Evolutionary conservation across 2,329 filamentous ascomycete genomes (phyloP).

Genomic region (Tolypocladium album): DNA sequence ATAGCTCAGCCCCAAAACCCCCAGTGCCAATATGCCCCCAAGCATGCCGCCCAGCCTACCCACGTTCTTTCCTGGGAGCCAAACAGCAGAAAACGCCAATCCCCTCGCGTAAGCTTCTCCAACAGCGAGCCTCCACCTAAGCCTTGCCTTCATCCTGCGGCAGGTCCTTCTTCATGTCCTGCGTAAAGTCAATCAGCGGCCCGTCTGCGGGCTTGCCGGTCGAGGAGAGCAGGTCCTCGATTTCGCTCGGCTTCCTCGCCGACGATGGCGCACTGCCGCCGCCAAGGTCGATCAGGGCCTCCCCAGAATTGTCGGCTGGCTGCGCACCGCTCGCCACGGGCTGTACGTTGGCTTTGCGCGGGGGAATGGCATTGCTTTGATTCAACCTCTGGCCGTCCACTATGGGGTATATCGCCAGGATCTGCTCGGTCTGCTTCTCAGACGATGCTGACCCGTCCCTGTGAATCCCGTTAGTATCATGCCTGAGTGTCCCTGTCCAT

Average conservation of each 20-base stretch:
- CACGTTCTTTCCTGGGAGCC: neutral
- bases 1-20: neutral
- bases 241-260: slow-evolving; percentile 20
- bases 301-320: slow-evolving; percentile 8
- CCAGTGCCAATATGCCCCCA: neutral
- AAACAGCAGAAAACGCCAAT: slow-evolving; percentile 2
- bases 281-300: slow-evolving; percentile 48
- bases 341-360: slow-evolving; percentile 13
- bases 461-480: slow-evolving; percentile 5
- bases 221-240: slow-evolving; percentile 30
- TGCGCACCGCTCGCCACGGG: slow-evolving; percentile 1
- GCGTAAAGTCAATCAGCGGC: slow-evolving; percentile 44
- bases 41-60: neutral
- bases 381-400: slow-evolving; percentile 60
- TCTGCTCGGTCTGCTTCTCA: slow-evolving; percentile 66
- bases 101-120: neutral
- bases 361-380: slow-evolving; percentile 45
- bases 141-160: slow-evolving; percentile 16
- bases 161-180: slow-evolving; percentile 40
- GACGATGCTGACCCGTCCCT: slow-evolving; percentile 39
- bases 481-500: no score
- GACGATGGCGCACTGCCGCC: slow-evolving; percentile 14
- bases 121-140: neutral
- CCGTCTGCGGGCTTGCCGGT: slow-evolving; percentile 38
- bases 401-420: slow-evolving; percentile 77